A percentile compares a stretch with the other conserved stretches of the same genome.
phyloP scores from a whole-genome alignment of 345 rosid species.

The Mercurialis annua region DNA sequence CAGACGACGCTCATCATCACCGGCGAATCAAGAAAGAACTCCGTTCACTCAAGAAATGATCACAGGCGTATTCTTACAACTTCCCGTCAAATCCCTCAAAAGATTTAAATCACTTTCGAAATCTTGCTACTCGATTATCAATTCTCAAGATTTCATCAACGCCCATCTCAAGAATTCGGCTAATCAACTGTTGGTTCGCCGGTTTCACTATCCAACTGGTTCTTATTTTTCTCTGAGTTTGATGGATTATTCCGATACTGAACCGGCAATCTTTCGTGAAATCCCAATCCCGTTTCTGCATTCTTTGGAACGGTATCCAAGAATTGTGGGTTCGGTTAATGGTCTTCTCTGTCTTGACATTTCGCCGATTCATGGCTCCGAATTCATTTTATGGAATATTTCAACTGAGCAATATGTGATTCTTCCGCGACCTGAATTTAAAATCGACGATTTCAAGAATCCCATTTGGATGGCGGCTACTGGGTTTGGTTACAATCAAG shows the following conservation, averaged over 20 bases:
- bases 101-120: conserved; percentile 43
- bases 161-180: conserved; percentile 33
- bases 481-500: conserved; percentile 31
- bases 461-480: conserved; percentile 31
- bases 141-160: conserved; percentile 25
- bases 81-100: conserved; percentile 37
- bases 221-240: conserved; percentile 3
- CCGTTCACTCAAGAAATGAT: too few species aligned
- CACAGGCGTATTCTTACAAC: conserved; percentile 29
- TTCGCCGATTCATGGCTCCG: conserved; percentile 22
- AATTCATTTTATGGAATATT: conserved; percentile 37
- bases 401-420: conserved; percentile 5
- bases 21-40: too few species aligned
- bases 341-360: conserved; percentile 42
- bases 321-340: conserved; percentile 32
- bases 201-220: conserved; percentile 12
- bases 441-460: neutral
- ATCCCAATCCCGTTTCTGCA: neutral
- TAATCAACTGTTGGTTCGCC: conserved; percentile 26
- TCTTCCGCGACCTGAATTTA: conserved; percentile 27
- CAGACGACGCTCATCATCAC: too few species aligned
- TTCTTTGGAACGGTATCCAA: conserved; percentile 25
- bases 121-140: conserved; percentile 25
- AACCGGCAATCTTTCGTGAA: neutral
- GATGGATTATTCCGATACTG: neutral